These are phyloP conservation scores for Hygrocybe punicea DNA, from an alignment of 768 basidiomycete species.

Conservation along the genomic window DNA sequence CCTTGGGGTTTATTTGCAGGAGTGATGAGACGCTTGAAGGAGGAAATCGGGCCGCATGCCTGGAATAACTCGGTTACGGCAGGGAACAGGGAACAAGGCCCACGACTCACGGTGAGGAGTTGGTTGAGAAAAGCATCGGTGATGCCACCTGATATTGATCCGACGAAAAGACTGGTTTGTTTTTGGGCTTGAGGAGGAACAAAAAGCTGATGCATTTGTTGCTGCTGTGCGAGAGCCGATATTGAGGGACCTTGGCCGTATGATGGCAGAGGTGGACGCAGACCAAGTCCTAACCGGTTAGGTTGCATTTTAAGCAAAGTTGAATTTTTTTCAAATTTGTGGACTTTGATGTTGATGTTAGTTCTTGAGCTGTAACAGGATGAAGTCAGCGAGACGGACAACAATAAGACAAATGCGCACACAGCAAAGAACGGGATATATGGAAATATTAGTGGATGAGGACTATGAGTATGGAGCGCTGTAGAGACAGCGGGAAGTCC, in stretches of 20 bases:
- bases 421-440: not conserved
- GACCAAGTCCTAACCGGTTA: constrained; percentile 82
- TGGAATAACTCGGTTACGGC: constrained; percentile 27
- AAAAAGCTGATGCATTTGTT: constrained; percentile 52
- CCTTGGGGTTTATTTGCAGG: constrained; percentile 93
- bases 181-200: constrained; percentile 67
- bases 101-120: constrained; percentile 62
- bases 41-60: constrained; percentile 87
- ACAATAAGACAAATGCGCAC: not conserved
- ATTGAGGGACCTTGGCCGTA: constrained; percentile 92
- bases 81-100: not conserved
- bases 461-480: not conserved
- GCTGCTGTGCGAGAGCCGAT: constrained; percentile 85
- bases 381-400: not conserved
- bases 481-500: not conserved
- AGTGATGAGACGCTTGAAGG: constrained; percentile 89
- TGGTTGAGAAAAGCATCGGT: constrained; percentile 76
- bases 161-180: constrained; percentile 80
- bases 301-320: constrained; percentile 53
- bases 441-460: too few species aligned
- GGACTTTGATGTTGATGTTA: too few species aligned
- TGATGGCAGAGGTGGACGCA: constrained; percentile 82
- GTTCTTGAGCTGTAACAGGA: not conserved
- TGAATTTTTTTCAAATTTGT: constrained; percentile 4
- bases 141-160: constrained; percentile 92